Conservation (phyloP, 257 asterid genomes). For the Solanum habrochaites region DNA sequence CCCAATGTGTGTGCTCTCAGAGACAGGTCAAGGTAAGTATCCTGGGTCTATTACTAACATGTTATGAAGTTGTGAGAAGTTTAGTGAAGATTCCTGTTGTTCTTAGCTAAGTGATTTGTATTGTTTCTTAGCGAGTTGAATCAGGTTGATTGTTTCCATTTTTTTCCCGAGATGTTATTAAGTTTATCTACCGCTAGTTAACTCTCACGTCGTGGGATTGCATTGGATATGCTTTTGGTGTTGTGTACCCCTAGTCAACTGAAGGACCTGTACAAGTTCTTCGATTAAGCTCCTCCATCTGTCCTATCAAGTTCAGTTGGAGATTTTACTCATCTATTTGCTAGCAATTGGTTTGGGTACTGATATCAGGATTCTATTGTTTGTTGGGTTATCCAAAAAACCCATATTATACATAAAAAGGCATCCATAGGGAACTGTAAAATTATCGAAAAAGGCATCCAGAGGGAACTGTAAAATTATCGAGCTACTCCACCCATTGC, state of each 20-base stretch:
- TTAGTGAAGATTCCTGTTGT: not conserved
- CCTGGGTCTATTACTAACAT: not conserved
- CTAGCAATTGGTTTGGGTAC: not conserved
- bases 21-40: conserved; percentile 52
- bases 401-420: not conserved
- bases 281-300: not conserved
- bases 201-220: not conserved
- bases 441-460: not conserved
- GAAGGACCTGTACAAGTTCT: not conserved
- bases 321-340: not conserved
- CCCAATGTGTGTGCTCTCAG: conserved; percentile 83
- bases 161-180: not conserved
- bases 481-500: not conserved
- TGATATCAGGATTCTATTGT: not conserved
- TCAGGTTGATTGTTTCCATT: not conserved
- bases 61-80: not conserved
- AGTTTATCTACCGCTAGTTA: not conserved
- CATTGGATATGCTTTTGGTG: not conserved
- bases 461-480: not conserved
- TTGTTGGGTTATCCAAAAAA: not conserved
- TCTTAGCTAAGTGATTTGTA: not conserved
- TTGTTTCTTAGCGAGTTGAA: not conserved
- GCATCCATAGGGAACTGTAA: not conserved
- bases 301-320: not conserved
- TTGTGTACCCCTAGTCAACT: not conserved